These are phyloP conservation scores for Dryas alaskensis DNA, from an alignment of 306 rosid species.

Conservation along the genomic window DNA sequence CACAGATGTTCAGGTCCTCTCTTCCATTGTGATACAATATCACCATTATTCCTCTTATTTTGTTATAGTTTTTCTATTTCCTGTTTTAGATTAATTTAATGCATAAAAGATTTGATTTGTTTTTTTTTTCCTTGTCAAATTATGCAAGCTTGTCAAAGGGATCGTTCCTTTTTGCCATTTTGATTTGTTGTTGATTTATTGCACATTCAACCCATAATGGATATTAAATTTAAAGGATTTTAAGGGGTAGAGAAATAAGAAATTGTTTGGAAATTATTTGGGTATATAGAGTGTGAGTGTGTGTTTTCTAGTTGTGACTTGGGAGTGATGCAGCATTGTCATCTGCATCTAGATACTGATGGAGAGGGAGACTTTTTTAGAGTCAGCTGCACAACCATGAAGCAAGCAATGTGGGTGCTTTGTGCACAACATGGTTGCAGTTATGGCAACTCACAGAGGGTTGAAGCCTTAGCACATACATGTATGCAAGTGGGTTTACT, in stretches of 20 bases:
- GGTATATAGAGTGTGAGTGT: neutral
- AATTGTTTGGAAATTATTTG: neutral
- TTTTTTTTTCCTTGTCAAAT: neutral
- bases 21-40: neutral
- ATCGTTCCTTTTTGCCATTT: neutral
- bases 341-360: neutral
- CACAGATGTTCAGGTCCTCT: slow-evolving; percentile 53
- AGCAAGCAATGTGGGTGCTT: neutral
- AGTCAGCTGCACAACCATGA: neutral
- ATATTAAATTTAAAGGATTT: neutral
- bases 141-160: neutral
- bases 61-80: neutral
- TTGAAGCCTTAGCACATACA: neutral
- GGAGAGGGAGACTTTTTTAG: neutral
- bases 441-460: neutral
- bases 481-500: neutral
- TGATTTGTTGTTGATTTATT: neutral
- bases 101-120: neutral
- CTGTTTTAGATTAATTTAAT: neutral
- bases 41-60: neutral
- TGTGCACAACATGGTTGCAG: neutral
- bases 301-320: neutral
- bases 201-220: neutral
- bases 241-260: neutral
- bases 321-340: neutral